phyloP scores from a whole-genome alignment of 2,329 filamentous ascomycete genomes.

The Fusarium sp. region DNA sequence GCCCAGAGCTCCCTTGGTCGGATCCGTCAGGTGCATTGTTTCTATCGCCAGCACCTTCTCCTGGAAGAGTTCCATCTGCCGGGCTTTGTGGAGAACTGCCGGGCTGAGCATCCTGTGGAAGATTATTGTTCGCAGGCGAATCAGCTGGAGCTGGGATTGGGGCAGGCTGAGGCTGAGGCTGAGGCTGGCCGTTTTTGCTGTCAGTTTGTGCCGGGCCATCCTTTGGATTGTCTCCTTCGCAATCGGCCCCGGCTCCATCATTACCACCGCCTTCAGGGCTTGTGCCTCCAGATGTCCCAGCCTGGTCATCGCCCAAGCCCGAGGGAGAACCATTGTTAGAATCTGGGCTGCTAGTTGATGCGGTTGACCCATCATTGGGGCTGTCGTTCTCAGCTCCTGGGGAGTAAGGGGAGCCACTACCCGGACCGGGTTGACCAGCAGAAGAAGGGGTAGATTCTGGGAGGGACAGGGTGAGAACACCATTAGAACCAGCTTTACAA shows the following conservation, averaged over 20 bases:
- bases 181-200: not conserved
- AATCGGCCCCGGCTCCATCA: not conserved
- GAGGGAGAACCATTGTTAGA: not conserved
- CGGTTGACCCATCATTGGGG: slow-evolving; percentile 3
- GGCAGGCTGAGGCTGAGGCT: not conserved
- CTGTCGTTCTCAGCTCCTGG: slow-evolving; percentile 1
- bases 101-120: slow-evolving; percentile 2
- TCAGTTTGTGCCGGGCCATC: not conserved
- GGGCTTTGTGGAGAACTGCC: not conserved
- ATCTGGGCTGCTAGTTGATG: not conserved
- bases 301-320: not conserved
- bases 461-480: slow-evolving; percentile 51
- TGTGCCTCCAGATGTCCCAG: not conserved
- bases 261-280: not conserved
- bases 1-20: slow-evolving; percentile 1
- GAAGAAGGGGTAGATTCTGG: slow-evolving; percentile 33
- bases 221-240: not conserved
- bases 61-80: not conserved
- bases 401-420: not conserved
- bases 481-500: slow-evolving; percentile 52
- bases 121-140: not conserved
- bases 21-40: not conserved
- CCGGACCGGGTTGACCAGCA: slow-evolving; percentile 1
- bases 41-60: not conserved
- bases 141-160: not conserved